Evolutionary conservation across 2,329 filamentous ascomycete species (phyloP), one percentile per base, ranked within the genome.

Genomic region (Chrysosporium keratinophilum): DNA sequence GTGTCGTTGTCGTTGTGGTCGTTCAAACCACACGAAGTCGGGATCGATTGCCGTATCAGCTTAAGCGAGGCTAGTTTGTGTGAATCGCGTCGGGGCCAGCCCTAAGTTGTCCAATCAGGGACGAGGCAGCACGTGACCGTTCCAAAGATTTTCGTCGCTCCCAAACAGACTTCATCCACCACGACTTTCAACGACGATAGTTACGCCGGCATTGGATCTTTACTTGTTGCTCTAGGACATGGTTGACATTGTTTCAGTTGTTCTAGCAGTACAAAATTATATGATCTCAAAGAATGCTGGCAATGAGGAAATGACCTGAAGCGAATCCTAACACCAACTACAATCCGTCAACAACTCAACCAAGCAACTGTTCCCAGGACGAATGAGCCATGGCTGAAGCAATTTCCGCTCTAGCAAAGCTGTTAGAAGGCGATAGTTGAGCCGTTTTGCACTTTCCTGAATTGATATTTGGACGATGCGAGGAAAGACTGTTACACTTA

Each of bases 1-100:
- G 69, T 71, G 68, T 28, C 23, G 68, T 70, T 70, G 69, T 72
- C 69, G 70, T 70, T 67, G 69, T 68, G 68, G 68, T 65, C 65
- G 65, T 65, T 68, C 67, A 59, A 65, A 69, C 68, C 68, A 69
- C 68, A 69, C 65, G 65, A 66, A 68, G 67, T 69, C 66, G 65
- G 23, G 63, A 67, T 68, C 65, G 65, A 20, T 56, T 45, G 41
- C 52, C 46, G 49, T 61, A 61, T 62, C 60, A 47, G 63, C 65
- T 65, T 72, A 71, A 71, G 69, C 69, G 69, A 71, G 62, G 35
- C 63, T 62, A 62, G 60, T 66, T 67, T 70, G 68, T 69, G 68
- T 64, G 67, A 62, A 61, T 59, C 61, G 61, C 56, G 56, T 57
- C 28, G 62, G 67, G 68, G 62, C 64, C 62, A 70, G 64, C 69